Base-by-base conservation (phyloP, 306 rosid species). In the Rubus parviflorus region DNA sequence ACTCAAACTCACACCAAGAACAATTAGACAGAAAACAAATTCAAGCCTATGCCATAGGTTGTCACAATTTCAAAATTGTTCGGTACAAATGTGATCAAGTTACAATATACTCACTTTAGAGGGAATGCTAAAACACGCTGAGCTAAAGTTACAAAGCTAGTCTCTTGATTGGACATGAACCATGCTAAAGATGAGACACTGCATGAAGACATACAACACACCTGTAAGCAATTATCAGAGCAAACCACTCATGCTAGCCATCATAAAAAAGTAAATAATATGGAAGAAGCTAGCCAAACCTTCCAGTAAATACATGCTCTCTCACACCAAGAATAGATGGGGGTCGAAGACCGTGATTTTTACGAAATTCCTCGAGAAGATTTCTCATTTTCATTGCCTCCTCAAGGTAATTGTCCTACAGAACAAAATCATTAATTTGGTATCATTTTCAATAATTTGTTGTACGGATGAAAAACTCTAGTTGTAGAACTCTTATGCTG, bases 151-250 rank as follows among this genome's bases (percentile, higher is more conserved):
- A 95, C 98, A 80, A 95, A 95, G 91, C 98, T 92, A 60, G 98
- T 95, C 86, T 95, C 98, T 88, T 95, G 98, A 85, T 95, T 95
- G 73, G 98, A 95, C 98, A 95, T 95, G 89, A 95, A 95, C 97
- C 87, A 87, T 58, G 98, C 98, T 92, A 95, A 88, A 47, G 98
- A 95, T 61, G 98, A 95, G 73, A 95, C 98, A 95, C 98, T 95
- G 97, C 84, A 89, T 43, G 40, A 61, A 79, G 54, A 72, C 46
- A 75, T 75, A 51, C 56, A 74, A 67, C 78, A 81, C 20, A 75
- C 49, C 72, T 23, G 73, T 86, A 75, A 81, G 81, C 49, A 70
- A 46, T 40, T 41, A 68, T 68, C 46, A 68, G n/a, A 45, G 77
- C 62, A 80, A 80, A 67, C 70, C 46, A 20, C 3, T 42, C 69